Base-by-base conservation (phyloP, 768 basidiomycete species). In the Kwoniella shandongensis region DNA sequence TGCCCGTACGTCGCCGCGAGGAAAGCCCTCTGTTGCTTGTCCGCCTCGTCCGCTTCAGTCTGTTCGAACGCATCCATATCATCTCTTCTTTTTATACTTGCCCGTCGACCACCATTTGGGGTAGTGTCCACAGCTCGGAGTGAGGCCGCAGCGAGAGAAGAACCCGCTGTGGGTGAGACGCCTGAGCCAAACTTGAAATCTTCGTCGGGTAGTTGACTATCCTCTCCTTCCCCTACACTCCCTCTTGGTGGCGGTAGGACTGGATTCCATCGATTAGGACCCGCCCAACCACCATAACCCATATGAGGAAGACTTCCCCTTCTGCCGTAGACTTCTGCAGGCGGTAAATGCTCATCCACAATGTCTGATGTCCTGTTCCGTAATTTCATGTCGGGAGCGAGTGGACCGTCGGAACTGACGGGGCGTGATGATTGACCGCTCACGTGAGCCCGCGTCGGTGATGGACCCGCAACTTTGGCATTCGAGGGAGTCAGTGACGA, bases 1-100 rank as follows among this genome's bases (percentile, higher is more conserved):
- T 26, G 55, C 15, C 71, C 73, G 52, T 67, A 76, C 8, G 71
- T 75, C 2, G 73, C 70, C 18, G 59, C 67, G 22, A 72, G 22
- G 60, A 76, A 76, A 12, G 73, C 73, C 8, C 67, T 50, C 22
- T 72, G 44, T 50, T 76, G 75, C 27, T 67, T 54, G 48, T 76
- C 75, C 26, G 75, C 75, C 48, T 76, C 75, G 17, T 63, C 70
- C 22, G 62, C 63, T 48, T 76, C 75, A 2, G 67, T 57, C 41
- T 71, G 53, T 23, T 65, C 62, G 48, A 69, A 70, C 17, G 65
- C 60, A 54, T 73, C 66, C 47, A 55, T 51, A 15, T 52, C 41
- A 15, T 59, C 45, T 38, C 38, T 56, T 26, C 41, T 22, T 23
- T 56, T 50, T 26, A 49, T 23, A 12, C 38, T 46, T 46, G 51